Conservation (phyloP, 495 filamentous ascomycete genomes). For the Hypoxylon subgilvum region DNA sequence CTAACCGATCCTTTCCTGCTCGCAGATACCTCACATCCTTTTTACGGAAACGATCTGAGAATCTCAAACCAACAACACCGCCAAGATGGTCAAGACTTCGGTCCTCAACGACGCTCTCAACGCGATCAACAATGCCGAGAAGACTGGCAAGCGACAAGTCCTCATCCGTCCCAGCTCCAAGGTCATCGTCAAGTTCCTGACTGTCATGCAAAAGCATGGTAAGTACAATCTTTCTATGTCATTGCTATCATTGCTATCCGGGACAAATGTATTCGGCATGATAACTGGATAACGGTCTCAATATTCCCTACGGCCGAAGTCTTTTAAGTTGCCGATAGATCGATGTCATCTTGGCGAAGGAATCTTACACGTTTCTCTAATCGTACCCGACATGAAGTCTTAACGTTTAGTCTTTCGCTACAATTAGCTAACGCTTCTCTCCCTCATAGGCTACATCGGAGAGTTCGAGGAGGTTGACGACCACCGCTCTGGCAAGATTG, state of each 20-base stretch:
- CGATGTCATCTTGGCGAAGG: constrained; percentile 58
- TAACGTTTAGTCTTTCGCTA: constrained; percentile 91
- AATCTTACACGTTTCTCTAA: constrained; percentile 95
- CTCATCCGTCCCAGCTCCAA: constrained; percentile 95
- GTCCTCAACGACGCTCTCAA: constrained; percentile 99
- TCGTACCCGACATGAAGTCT: constrained; percentile 66
- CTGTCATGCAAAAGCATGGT: constrained; percentile 99
- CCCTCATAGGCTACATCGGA: constrained; percentile 87
- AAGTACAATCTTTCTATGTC: constrained; percentile 52
- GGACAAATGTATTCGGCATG: constrained; percentile 95
- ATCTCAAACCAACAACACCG: constrained; percentile 61
- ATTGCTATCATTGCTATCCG: not conserved
- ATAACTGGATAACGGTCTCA: constrained; percentile 99
- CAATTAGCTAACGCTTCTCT: constrained; percentile 65
- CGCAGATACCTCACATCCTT: constrained; percentile 78
- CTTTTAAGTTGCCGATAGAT: constrained; percentile 99
- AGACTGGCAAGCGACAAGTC: constrained; percentile 97
- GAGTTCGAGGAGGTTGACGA: constrained; percentile 99
- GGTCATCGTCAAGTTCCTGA: constrained; percentile 99
- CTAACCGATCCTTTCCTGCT: constrained; percentile 61
- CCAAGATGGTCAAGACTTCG: constrained; percentile 96
- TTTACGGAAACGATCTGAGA: constrained; percentile 74
- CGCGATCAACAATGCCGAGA: constrained; percentile 99
- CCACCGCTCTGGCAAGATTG: constrained; percentile 77
- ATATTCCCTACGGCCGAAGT: constrained; percentile 79